These are phyloP conservation scores for Chlamydomonas sphaeroides DNA, from an alignment of 139 green algal genomes.

Conservation along the genomic window DNA sequence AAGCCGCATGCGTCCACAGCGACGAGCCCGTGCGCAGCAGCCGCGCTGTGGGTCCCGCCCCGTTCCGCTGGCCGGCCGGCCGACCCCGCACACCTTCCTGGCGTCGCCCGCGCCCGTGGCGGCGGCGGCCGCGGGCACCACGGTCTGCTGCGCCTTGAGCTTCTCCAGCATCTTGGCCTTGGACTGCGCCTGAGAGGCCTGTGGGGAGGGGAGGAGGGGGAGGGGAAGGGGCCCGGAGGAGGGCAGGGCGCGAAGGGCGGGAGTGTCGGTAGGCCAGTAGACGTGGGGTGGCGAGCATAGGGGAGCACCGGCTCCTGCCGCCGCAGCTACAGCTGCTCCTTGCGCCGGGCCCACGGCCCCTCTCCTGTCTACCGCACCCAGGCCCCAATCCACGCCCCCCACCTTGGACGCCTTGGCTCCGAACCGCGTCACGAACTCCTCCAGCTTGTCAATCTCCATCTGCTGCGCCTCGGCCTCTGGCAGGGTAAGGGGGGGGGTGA, in stretches of 20 bases:
- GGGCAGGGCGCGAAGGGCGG: too few relatives aligned
- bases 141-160: constrained; percentile 60
- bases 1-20: too few relatives aligned
- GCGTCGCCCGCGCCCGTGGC: constrained; percentile 53
- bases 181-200: constrained; percentile 74
- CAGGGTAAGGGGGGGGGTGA: background rate
- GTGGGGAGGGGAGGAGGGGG: constrained; percentile 30
- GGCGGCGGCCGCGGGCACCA: constrained; percentile 51
- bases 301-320: too few relatives aligned
- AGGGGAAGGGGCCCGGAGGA: too few relatives aligned
- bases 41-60: too few relatives aligned
- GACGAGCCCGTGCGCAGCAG: too few relatives aligned
- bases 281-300: too few relatives aligned
- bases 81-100: constrained; percentile 56
- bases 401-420: constrained; percentile 73
- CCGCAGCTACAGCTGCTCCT: too few relatives aligned
- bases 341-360: too few relatives aligned
- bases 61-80: too few relatives aligned
- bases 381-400: background rate
- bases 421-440: constrained; percentile 79
- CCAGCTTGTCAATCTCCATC: constrained; percentile 66
- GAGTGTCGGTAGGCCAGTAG: too few relatives aligned
- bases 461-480: constrained; percentile 47
- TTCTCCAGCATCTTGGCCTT: constrained; percentile 74
- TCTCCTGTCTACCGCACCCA: too few relatives aligned